Conservation (phyloP, 192 early-diverging fungal species). For the Coemansia sp. region DNA sequence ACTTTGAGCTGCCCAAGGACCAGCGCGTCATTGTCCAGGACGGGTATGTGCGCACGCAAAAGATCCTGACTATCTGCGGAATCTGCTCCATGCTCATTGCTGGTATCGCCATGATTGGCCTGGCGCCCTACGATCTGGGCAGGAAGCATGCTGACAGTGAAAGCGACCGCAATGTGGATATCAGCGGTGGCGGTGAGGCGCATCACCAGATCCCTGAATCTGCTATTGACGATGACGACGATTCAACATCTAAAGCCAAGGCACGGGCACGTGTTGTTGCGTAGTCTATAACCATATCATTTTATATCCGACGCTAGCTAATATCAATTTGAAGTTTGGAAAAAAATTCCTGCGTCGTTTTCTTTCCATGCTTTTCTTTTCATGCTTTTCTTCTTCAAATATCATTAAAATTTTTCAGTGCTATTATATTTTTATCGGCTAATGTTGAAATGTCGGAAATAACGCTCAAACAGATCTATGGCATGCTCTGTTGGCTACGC, state of each 20-base stretch:
- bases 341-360: no score
- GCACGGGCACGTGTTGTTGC: neutral
- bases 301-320: no score
- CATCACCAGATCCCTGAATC: neutral
- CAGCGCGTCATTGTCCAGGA: slow-evolving; percentile 47
- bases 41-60: slow-evolving; percentile 41
- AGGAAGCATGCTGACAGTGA: slow-evolving; percentile 3
- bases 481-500: slow-evolving; percentile 46
- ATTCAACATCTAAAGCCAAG: slow-evolving; percentile 1
- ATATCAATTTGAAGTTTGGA: no score
- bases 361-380: no score
- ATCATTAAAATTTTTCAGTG: neutral
- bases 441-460: neutral
- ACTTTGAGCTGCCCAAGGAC: slow-evolving; percentile 42
- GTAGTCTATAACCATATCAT: neutral
- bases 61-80: slow-evolving; percentile 46
- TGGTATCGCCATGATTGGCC: slow-evolving; percentile 39
- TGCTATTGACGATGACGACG: neutral
- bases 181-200: neutral
- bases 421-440: neutral
- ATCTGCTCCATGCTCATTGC: slow-evolving; percentile 45
- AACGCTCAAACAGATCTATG: slow-evolving; percentile 25
- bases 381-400: neutral
- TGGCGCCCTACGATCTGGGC: slow-evolving; percentile 38
- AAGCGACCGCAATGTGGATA: neutral